These are phyloP conservation scores for Obelidium mucronatum DNA, from an alignment of 192 early-diverging fungal species.

Conservation along the genomic window DNA sequence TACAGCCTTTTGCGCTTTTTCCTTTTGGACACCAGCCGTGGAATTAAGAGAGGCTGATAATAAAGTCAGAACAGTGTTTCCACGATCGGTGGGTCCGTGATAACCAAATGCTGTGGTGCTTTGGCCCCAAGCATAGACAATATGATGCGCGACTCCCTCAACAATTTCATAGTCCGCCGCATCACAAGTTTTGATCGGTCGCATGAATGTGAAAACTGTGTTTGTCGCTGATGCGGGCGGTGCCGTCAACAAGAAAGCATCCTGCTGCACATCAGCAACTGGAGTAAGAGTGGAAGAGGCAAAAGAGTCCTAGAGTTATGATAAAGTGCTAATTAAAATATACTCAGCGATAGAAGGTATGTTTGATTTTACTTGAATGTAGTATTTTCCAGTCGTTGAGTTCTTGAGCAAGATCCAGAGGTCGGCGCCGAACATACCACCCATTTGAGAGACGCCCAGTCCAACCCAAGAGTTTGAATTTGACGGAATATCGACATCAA, in stretches of 20 bases:
- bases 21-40: neutral
- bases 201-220: conserved; percentile 27
- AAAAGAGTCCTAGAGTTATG: conserved; percentile 18
- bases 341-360: too few species aligned
- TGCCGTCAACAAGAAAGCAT: conserved; percentile 1
- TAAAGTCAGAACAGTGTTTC: neutral
- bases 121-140: conserved; percentile 25
- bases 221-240: neutral
- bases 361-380: conserved; percentile 39
- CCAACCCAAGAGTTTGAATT: conserved; percentile 17
- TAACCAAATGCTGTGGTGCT: neutral
- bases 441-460: neutral
- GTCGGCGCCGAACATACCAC: conserved; percentile 36
- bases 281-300: neutral
- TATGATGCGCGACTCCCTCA: neutral
- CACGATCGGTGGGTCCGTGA: conserved; percentile 16
- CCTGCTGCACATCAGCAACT: conserved; percentile 15
- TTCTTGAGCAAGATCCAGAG: conserved; percentile 20
- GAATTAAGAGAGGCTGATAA: neutral
- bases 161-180: neutral
- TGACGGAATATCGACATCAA: conserved; percentile 16
- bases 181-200: conserved; percentile 29
- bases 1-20: neutral
- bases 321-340: neutral
- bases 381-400: conserved; percentile 11